These are phyloP conservation scores for Aspergillus heteromorphus DNA, from an alignment of 495 filamentous ascomycete species.

Conservation along the genomic window DNA sequence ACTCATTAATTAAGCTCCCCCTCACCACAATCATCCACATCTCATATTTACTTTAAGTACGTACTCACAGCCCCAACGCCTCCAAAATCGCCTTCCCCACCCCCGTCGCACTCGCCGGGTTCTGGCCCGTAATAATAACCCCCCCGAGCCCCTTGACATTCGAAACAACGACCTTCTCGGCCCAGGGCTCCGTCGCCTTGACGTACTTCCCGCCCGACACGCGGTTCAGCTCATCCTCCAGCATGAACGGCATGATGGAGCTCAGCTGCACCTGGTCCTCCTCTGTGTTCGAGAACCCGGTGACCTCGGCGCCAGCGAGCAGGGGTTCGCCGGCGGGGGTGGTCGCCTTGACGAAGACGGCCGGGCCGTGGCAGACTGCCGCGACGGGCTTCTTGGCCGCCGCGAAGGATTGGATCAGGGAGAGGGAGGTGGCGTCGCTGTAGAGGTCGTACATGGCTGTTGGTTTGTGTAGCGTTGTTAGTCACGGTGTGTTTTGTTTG, in stretches of 20 bases:
- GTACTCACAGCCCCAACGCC: constrained; percentile 31
- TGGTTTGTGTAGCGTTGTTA: too few relatives aligned
- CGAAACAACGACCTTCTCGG: constrained; percentile 53
- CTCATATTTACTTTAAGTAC: too few relatives aligned
- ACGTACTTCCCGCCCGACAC: constrained; percentile 51
- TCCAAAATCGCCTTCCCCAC: constrained; percentile 50
- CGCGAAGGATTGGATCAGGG: constrained; percentile 57
- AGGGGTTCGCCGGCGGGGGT: constrained; percentile 45
- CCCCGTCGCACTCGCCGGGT: constrained; percentile 57
- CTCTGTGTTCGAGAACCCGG: constrained; percentile 65
- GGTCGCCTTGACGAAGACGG: constrained; percentile 55
- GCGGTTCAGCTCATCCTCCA: constrained; percentile 53
- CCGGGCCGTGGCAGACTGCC: constrained; percentile 66
- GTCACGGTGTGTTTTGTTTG: background rate
- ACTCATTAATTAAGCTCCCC: too few relatives aligned
- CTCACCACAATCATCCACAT: background rate
- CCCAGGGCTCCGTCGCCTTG: constrained; percentile 59
- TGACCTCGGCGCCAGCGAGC: constrained; percentile 52
- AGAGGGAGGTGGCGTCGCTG: constrained; percentile 42
- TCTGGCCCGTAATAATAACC: constrained; percentile 68
- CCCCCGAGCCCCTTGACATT: constrained; percentile 33
- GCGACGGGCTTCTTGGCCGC: constrained; percentile 54
- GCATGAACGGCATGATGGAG: constrained; percentile 54
- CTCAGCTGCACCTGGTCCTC: constrained; percentile 50
- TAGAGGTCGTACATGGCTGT: constrained; percentile 11